Base-by-base conservation (phyloP, 2,329 filamentous ascomycete genomes). In the Neonectria sp. region DNA sequence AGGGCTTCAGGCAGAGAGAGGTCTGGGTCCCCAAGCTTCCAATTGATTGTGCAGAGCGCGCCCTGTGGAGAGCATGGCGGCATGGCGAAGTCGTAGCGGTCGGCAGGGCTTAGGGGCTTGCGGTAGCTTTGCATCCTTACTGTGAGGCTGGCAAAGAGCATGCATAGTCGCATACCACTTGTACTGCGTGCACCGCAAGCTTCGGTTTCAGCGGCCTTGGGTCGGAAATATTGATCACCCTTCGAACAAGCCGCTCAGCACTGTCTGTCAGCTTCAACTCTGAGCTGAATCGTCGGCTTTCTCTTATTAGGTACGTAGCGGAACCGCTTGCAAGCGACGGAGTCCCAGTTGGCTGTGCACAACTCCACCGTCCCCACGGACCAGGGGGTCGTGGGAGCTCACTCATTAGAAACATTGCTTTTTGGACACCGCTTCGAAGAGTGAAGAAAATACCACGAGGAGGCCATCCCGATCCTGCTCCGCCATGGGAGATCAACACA, bases 191-290 rank as follows among this genome's bases (percentile, higher is more conserved):
- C 51, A 31, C 24, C 55, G 51, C 53, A 60, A 29, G 21, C 52
- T 45, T 60, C 65, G 40, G 62, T 40, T 55, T 60, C 55, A 21
- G 49, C 56, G 58, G 67, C 45, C 55, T 17, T 71, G 61, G 65
- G 55, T 75, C 70, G 73, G 73, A 65, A 69, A 65, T 33, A 68
- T 66, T 58, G 43, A 43, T 59, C 51, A 56, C 66, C 60, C 55
- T 48, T n/a, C 25, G 31, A 27, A 40, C 37, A 64, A 56, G 55
- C 27, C 63, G 31, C 57, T 40, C 37, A 40, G 37, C 45, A 15
- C n/a, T 35, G 40, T 25, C 52, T 35, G 52, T 59, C 46, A 68
- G 58, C 53, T 59, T 59, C 46, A 52, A 43, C 35, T 53, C 17
- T 60, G 40, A 63, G 56, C 53, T 60, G 62, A 51, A 58, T 49